Evolutionary conservation across 2,329 filamentous ascomycete genomes (phyloP).

Genomic region (Emmonsiellopsis sp.): DNA sequence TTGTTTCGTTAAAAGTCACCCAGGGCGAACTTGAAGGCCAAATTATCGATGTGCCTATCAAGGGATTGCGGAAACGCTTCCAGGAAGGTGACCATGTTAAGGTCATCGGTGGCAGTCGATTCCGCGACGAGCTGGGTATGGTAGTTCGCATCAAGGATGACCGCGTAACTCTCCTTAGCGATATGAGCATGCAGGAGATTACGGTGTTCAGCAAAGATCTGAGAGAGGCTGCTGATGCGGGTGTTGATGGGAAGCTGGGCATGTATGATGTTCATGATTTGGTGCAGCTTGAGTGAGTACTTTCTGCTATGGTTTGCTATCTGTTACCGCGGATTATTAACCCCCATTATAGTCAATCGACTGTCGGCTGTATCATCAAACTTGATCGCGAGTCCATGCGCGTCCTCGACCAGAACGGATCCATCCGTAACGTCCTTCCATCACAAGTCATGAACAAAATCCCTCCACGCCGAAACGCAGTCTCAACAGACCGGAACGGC

Average conservation of each 20-base stretch:
- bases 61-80: slow-evolving; percentile 87
- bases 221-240: slow-evolving; percentile 84
- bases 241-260: slow-evolving; percentile 69
- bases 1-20: slow-evolving; percentile 77
- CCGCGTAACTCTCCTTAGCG: slow-evolving; percentile 82
- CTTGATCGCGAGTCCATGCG: slow-evolving; percentile 88
- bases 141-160: slow-evolving; percentile 91
- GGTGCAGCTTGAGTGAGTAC: slow-evolving; percentile 71
- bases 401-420: slow-evolving; percentile 83
- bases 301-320: background rate
- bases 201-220: slow-evolving; percentile 97
- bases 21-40: slow-evolving; percentile 76
- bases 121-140: slow-evolving; percentile 91
- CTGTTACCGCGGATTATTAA: background rate
- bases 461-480: slow-evolving; percentile 68
- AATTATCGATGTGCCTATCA: slow-evolving; percentile 83
- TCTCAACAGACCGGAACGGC: slow-evolving; percentile 86
- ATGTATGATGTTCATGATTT: slow-evolving; percentile 89
- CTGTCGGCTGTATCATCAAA: slow-evolving; percentile 87
- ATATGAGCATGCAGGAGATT: slow-evolving; percentile 86
- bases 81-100: slow-evolving; percentile 93
- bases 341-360: slow-evolving; percentile 52
- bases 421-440: slow-evolving; percentile 70
- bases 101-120: slow-evolving; percentile 91
- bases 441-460: slow-evolving; percentile 89